These are phyloP conservation scores for Suillus subluteus DNA, from an alignment of 768 basidiomycete species.

Conservation along the genomic window DNA sequence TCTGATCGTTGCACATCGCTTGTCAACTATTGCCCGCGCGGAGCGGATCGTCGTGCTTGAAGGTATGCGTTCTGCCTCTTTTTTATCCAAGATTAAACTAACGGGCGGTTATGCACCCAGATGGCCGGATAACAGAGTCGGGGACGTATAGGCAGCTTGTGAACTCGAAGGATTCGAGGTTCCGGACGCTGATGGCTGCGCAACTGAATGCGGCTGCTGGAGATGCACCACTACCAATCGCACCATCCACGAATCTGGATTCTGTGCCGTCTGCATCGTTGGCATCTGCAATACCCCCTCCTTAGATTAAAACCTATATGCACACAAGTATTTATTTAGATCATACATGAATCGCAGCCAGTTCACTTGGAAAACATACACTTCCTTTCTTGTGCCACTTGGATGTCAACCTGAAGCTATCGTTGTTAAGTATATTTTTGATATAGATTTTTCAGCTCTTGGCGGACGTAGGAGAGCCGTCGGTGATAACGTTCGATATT, in stretches of 20 bases:
- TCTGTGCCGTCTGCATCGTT: not conserved
- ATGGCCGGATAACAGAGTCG: conserved; percentile 79
- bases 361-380: not conserved
- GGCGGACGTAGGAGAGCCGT: not conserved
- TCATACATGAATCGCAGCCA: conserved; percentile 1
- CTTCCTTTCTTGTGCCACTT: not conserved
- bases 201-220: conserved; percentile 63
- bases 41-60: conserved; percentile 91
- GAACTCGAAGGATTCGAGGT: conserved; percentile 72
- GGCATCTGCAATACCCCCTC: not conserved
- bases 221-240: conserved; percentile 6
- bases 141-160: conserved; percentile 83
- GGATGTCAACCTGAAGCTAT: not conserved
- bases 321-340: conserved; percentile 9
- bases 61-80: conserved; percentile 43
- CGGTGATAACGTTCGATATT: not conserved
- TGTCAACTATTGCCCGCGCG: conserved; percentile 89
- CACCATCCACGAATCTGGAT: not conserved
- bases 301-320: not conserved
- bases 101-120: conserved; percentile 34
- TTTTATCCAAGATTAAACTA: not conserved
- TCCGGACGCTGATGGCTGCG: conserved; percentile 87
- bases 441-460: not conserved
- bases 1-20: conserved; percentile 84
- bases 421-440: not conserved